These are phyloP conservation scores for Penicillium hesseltinei DNA, from an alignment of 2,329 filamentous ascomycete genomes.

Conservation along the genomic window DNA sequence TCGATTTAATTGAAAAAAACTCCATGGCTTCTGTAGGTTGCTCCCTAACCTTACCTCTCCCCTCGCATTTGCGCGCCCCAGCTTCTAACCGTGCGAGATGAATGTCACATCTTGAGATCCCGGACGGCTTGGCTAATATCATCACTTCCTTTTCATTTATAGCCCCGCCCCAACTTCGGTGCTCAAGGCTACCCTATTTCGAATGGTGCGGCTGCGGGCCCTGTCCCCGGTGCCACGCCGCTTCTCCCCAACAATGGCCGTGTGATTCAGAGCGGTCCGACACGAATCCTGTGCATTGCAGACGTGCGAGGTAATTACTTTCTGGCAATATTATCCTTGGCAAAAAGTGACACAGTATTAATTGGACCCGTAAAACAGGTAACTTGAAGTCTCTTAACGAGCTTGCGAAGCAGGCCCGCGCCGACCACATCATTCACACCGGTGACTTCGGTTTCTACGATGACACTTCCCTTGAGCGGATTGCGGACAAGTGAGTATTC, in stretches of 20 bases:
- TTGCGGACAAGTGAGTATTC: slow-evolving; percentile 85
- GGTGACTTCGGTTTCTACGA: slow-evolving; percentile 99
- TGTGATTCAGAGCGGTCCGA: slow-evolving; percentile 49
- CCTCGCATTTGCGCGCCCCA: slow-evolving; percentile 18
- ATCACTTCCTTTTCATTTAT: slow-evolving; percentile 8
- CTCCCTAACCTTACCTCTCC: slow-evolving; percentile 15
- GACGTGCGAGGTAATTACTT: slow-evolving; percentile 49
- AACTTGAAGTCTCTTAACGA: slow-evolving; percentile 95
- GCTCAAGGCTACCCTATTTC: slow-evolving; percentile 46
- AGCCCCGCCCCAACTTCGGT: slow-evolving; percentile 47
- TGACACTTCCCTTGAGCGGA: slow-evolving; percentile 88
- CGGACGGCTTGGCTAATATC: slow-evolving; percentile 22
- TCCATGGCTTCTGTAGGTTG: slow-evolving; percentile 51
- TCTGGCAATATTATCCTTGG: neutral
- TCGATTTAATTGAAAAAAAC: slow-evolving; percentile 8
- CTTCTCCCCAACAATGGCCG: slow-evolving; percentile 52
- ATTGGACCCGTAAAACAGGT: slow-evolving; percentile 55
- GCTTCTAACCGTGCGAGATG: slow-evolving; percentile 15
- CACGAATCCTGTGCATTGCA: slow-evolving; percentile 50
- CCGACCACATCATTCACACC: slow-evolving; percentile 97
- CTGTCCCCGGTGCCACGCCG: slow-evolving; percentile 47
- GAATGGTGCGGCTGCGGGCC: slow-evolving; percentile 46
- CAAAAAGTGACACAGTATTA: slow-evolving; percentile 12
- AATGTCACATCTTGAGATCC: neutral
- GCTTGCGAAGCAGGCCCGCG: slow-evolving; percentile 87